A percentile compares a stretch with the other conserved stretches of the same genome.
These are phyloP conservation scores for Helianthus annuus DNA, from an alignment of 129 eudicot genomes.

Conservation along the genomic window DNA sequence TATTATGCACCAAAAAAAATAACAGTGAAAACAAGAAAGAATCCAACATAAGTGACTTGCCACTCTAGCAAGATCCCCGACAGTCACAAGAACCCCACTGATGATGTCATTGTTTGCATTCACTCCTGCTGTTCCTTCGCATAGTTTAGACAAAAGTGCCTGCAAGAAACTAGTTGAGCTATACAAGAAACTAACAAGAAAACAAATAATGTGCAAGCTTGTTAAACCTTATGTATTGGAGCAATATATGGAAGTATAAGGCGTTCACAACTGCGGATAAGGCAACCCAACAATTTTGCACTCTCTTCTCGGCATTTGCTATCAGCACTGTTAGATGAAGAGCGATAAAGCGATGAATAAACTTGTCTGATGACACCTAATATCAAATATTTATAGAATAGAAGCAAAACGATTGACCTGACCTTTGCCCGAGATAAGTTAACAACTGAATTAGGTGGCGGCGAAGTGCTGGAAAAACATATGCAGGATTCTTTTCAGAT, in stretches of 20 bases:
- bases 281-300: conserved; percentile 90
- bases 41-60: conserved; percentile 44
- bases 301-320: conserved; percentile 98
- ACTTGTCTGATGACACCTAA: neutral
- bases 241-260: conserved; percentile 92
- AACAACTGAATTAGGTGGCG: conserved; percentile 90
- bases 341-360: conserved; percentile 2
- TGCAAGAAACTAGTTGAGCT: conserved; percentile 37
- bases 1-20: conserved; percentile 11
- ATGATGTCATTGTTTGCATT: conserved; percentile 88
- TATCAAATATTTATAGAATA: conserved; percentile 9
- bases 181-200: conserved; percentile 1
- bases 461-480: conserved; percentile 98
- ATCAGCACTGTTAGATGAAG: conserved; percentile 64
- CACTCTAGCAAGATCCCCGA: conserved; percentile 98
- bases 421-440: conserved; percentile 91
- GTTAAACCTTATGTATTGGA: conserved; percentile 86
- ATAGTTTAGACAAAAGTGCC: conserved; percentile 89
- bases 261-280: conserved; percentile 94
- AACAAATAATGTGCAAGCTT: neutral
- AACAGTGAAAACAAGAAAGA: conserved; percentile 21
- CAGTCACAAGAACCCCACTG: conserved; percentile 88
- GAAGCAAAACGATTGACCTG: conserved; percentile 13
- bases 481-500: conserved; percentile 97
- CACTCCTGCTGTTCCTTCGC: conserved; percentile 82